These are phyloP conservation scores for Plantago lanceolata DNA, from an alignment of 305 asterid species.

Conservation along the genomic window DNA sequence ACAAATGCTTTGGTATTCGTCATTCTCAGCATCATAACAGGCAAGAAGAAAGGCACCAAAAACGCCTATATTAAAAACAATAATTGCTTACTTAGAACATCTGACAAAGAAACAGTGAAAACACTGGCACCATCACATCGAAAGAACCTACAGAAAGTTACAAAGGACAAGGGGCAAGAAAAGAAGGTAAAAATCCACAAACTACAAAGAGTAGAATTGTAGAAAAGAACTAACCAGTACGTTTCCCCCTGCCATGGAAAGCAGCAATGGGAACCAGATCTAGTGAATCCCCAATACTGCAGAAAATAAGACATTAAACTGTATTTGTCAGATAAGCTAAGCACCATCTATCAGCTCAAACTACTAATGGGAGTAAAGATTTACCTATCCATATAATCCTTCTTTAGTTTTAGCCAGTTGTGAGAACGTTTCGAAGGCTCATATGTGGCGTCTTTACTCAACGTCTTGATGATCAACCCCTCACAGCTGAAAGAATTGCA, in stretches of 20 bases:
- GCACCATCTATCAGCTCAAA: constrained; percentile 7
- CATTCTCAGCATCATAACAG: constrained; percentile 75
- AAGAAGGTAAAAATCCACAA: neutral
- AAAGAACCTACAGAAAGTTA: constrained; percentile 8
- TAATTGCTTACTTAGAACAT: too few relatives aligned
- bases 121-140: neutral
- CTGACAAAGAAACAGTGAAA: constrained; percentile 15
- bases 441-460: constrained; percentile 80
- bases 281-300: constrained; percentile 83
- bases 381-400: constrained; percentile 86
- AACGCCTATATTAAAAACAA: constrained; percentile 45
- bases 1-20: constrained; percentile 90
- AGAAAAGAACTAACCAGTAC: constrained; percentile 66
- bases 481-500: constrained; percentile 47
- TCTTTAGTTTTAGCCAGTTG: constrained; percentile 89
- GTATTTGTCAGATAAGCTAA: constrained; percentile 17
- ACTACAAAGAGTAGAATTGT: constrained; percentile 16
- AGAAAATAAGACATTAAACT: constrained; percentile 22
- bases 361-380: constrained; percentile 16
- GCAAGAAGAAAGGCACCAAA: constrained; percentile 95
- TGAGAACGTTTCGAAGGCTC: constrained; percentile 86
- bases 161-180: neutral
- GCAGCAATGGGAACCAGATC: constrained; percentile 98
- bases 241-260: constrained; percentile 83
- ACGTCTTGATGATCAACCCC: constrained; percentile 88